Percentiles rank a stretch among this genome's conserved stretches.
These are phyloP conservation scores for Haplosporangium sp. DNA, from an alignment of 371 early-diverging fungal species.

Conservation along the genomic window DNA sequence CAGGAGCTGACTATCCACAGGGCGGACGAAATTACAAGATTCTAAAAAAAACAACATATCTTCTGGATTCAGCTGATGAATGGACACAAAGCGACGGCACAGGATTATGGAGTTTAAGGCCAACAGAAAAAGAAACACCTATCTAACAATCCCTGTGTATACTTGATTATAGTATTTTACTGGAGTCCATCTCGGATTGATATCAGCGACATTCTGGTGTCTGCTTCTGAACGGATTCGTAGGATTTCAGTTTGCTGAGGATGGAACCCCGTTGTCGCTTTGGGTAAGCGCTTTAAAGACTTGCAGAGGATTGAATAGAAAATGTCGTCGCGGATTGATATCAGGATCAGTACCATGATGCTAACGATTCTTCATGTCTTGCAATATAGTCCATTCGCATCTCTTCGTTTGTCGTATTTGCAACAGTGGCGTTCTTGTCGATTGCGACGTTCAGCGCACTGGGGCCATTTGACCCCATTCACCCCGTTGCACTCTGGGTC, in stretches of 20 bases:
- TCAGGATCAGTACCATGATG: background rate
- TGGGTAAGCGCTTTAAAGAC: conserved; percentile 71
- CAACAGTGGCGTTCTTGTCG: conserved; percentile 79
- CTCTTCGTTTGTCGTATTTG: conserved; percentile 82
- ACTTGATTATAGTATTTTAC: conserved; percentile 77
- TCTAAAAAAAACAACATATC: too few relatives aligned
- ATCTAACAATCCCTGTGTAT: background rate
- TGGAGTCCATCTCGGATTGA: conserved; percentile 85
- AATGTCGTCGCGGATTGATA: background rate
- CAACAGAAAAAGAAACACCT: too few relatives aligned
- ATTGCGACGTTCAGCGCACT: conserved; percentile 84
- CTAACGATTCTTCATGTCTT: background rate
- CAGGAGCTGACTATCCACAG: too few relatives aligned
- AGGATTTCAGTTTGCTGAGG: conserved; percentile 96
- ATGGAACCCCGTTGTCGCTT: conserved; percentile 91
- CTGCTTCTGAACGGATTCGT: conserved; percentile 95
- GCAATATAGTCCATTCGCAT: conserved; percentile 82
- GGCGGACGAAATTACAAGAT: too few relatives aligned
- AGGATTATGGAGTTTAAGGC: too few relatives aligned
- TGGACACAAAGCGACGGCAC: too few relatives aligned
- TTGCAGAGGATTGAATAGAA: background rate
- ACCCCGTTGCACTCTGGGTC: conserved; percentile 85
- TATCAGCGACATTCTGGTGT: conserved; percentile 90
- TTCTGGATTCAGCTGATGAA: too few relatives aligned
- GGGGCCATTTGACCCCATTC: conserved; percentile 68